Conservation (phyloP, 331 rosid genomes). For the Acacia concinna region DNA sequence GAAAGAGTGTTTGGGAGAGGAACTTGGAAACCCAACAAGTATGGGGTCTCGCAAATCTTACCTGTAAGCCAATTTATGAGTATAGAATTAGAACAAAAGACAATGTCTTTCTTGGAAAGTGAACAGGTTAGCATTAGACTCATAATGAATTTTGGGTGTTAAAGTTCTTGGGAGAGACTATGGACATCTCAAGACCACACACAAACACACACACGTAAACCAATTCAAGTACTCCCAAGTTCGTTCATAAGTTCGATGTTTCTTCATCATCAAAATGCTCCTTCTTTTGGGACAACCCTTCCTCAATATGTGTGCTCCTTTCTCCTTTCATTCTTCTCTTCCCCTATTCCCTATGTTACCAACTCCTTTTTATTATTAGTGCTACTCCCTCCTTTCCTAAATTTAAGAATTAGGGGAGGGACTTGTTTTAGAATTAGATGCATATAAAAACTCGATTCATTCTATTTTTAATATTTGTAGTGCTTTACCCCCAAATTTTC, state of each 20-base stretch:
- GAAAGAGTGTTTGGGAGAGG: constrained; percentile 2
- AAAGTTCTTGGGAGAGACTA: constrained; percentile 32
- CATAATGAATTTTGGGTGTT: constrained; percentile 35
- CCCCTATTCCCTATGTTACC: neutral
- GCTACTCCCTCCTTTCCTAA: too few species aligned
- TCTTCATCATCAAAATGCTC: constrained; percentile 42
- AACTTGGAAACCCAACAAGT: constrained; percentile 38
- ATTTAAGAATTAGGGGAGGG: too few species aligned
- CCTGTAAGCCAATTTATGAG: constrained; percentile 40
- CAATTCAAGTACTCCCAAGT: neutral
- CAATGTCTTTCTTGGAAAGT: constrained; percentile 51
- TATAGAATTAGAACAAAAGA: neutral
- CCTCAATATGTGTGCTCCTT: constrained; percentile 14
- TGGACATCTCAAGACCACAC: constrained; percentile 36
- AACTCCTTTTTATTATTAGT: neutral
- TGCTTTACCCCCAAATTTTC: too few species aligned
- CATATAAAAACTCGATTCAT: too few species aligned
- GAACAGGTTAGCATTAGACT: constrained; percentile 27
- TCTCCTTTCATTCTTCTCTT: neutral
- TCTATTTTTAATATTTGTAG: too few species aligned
- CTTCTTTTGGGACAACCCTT: constrained; percentile 38
- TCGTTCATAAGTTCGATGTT: constrained; percentile 35
- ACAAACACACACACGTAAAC: neutral
- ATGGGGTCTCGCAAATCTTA: constrained; percentile 50
- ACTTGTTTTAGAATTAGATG: too few species aligned